Evolutionary conservation across 768 basidiomycete genomes (phyloP), one percentile per base, ranked within the genome.

Genomic region (Lactarius evosmus): DNA sequence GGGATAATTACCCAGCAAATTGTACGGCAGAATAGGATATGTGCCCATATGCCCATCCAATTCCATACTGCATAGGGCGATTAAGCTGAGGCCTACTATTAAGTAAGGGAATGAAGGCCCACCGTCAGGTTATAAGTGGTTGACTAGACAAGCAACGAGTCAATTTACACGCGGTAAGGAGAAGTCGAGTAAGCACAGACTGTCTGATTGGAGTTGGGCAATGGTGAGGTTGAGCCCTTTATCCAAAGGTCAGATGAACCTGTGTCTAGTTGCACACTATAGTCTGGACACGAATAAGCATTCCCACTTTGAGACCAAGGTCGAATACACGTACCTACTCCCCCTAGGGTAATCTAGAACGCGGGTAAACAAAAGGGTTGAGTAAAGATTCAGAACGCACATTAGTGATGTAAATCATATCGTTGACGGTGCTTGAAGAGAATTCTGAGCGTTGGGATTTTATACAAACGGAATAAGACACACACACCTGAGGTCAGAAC

Each of bases 221-320:
- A 72, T 16, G 84, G 80, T 40, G 75, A 75, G 2, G 73, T 71
- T 34, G 75, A 65, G 25, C 81, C 80, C 66, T 82, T 76, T 57
- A 90, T 79, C 85, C 91, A 93, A 33, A 94, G 79, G 75, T 94
- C 92, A 66, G 83, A 88, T 11, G 91, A 93, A 65, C 92, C 92
- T 1, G 91, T 92, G 75, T 94, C 92, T 54, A 94, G 77, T 73
- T 94, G 92, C 16, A 92, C 83, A 55, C 81, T 75, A 73, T 87
- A 90, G 17, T 79, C 91, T 93, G 66, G 1, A 52, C 30, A 17
- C 29, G 33, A 7, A 44, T 56, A 68, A 56, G 65, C 40, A 46
- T 25, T 53, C 11, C 14, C 38, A 17, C 34, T 49, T 36, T 14
- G 49, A 49, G 58, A 36, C 30, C 55, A 58, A 46, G 33, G 34